Conservation (phyloP, 2,329 filamentous ascomycete genomes). For the Zelopaecilomyces penicillatus region DNA sequence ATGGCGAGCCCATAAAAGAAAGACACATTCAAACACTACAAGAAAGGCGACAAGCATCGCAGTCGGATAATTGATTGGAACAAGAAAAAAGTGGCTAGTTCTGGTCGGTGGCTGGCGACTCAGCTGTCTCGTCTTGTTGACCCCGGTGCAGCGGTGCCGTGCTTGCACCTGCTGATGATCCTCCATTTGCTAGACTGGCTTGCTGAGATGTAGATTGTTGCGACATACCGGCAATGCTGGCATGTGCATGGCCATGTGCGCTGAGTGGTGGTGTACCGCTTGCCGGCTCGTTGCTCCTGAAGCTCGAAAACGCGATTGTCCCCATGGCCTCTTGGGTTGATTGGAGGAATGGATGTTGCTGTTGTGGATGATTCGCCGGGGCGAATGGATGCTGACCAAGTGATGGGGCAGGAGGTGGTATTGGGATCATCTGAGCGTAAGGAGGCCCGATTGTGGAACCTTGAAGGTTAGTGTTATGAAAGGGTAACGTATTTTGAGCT, state of each 20-base stretch:
- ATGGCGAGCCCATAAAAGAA: not conserved
- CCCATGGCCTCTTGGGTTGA: not conserved
- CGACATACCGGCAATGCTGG: constrained; percentile 22
- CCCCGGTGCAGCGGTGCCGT: constrained; percentile 27
- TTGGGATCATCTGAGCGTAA: constrained; percentile 17
- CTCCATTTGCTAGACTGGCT: constrained; percentile 17
- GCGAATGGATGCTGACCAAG: constrained; percentile 16
- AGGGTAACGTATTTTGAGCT: constrained; percentile 16
- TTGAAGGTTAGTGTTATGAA: constrained; percentile 9
- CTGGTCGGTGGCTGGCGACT: not conserved
- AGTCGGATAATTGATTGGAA: not conserved
- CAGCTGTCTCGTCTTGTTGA: constrained; percentile 9
- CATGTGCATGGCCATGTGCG: constrained; percentile 16
- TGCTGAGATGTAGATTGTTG: constrained; percentile 13
- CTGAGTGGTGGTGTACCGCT: constrained; percentile 12
- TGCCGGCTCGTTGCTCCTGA: constrained; percentile 19
- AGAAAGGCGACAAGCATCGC: not conserved
- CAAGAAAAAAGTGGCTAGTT: not conserved
- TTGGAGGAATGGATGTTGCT: not conserved
- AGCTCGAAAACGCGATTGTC: constrained; percentile 9
- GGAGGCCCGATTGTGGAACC: constrained; percentile 5
- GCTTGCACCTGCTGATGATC: constrained; percentile 23
- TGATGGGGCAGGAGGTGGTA: constrained; percentile 20
- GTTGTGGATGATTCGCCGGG: not conserved
- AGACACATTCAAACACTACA: not conserved